phyloP scores from a whole-genome alignment of 2,329 filamentous ascomycete genomes.

The Aurifilum marmelostoma region DNA sequence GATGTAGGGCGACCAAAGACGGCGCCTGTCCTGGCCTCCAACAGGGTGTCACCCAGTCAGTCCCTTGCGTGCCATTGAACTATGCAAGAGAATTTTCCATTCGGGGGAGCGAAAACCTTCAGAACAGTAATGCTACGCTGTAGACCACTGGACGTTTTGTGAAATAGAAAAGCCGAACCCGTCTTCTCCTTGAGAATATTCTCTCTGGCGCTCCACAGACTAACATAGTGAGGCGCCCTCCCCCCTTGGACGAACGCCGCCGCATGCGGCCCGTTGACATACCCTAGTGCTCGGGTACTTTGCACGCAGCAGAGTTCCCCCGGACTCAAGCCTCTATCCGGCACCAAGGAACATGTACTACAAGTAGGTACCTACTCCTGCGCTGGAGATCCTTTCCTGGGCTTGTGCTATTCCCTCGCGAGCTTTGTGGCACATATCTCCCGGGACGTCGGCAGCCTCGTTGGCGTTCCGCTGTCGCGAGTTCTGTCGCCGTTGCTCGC shows the following conservation, averaged over 20 bases:
- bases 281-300: background rate
- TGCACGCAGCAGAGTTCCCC: background rate
- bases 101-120: background rate
- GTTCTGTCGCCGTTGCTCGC: background rate
- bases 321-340: background rate
- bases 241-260: background rate
- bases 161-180: background rate
- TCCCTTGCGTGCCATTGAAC: background rate
- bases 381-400: conserved; percentile 20
- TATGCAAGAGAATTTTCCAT: background rate
- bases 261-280: background rate
- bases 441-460: background rate
- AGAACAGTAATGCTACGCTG: background rate
- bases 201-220: background rate
- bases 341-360: background rate
- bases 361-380: background rate
- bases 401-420: conserved; percentile 13
- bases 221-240: background rate
- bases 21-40: conserved; percentile 5
- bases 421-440: background rate
- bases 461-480: background rate
- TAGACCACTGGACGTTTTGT: background rate
- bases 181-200: background rate
- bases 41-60: background rate
- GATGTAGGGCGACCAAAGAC: conserved; percentile 18